Evolutionary conservation across 2,329 filamentous ascomycete genomes (phyloP).

Genomic region (Didymellaceae sp.): DNA sequence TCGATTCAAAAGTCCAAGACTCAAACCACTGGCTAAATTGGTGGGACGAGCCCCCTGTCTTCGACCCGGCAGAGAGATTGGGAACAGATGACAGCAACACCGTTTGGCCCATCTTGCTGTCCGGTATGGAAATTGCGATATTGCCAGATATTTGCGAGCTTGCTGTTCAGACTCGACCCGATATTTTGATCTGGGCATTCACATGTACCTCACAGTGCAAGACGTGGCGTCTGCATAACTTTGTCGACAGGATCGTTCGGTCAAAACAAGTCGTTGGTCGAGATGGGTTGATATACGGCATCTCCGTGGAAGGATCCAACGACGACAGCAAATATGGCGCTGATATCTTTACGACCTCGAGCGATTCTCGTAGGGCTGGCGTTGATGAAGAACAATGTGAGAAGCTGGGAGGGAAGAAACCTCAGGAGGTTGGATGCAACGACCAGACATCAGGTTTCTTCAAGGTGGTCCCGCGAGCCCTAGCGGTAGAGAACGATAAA

Average conservation of each 20-base stretch:
- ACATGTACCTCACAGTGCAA: slow-evolving; percentile 52
- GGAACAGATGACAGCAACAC: slow-evolving; percentile 14
- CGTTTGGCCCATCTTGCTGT: slow-evolving; percentile 58
- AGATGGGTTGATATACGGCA: slow-evolving; percentile 36
- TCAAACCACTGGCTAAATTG: slow-evolving; percentile 43
- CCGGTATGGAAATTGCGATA: slow-evolving; percentile 57
- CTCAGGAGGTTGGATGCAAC: slow-evolving; percentile 27
- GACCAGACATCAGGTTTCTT: slow-evolving; percentile 24
- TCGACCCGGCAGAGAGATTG: not conserved
- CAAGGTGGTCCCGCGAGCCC: slow-evolving; percentile 27
- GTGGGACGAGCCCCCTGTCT: slow-evolving; percentile 29
- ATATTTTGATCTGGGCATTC: slow-evolving; percentile 62
- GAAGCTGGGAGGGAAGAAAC: slow-evolving; percentile 2
- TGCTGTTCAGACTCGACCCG: slow-evolving; percentile 54
- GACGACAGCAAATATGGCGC: slow-evolving; percentile 26
- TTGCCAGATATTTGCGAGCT: slow-evolving; percentile 59
- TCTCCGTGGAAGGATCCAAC: slow-evolving; percentile 13
- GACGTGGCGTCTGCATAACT: slow-evolving; percentile 55
- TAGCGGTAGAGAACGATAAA: slow-evolving; percentile 39
- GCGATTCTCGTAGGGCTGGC: not conserved
- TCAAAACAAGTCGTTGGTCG: slow-evolving; percentile 26
- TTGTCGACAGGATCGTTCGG: slow-evolving; percentile 10
- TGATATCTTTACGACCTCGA: no score
- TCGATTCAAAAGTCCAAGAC: slow-evolving; percentile 11
- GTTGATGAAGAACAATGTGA: slow-evolving; percentile 6